These are phyloP conservation scores for Myxozyma vanderwaltii DNA, from an alignment of 805 yeast species.

Conservation along the genomic window DNA sequence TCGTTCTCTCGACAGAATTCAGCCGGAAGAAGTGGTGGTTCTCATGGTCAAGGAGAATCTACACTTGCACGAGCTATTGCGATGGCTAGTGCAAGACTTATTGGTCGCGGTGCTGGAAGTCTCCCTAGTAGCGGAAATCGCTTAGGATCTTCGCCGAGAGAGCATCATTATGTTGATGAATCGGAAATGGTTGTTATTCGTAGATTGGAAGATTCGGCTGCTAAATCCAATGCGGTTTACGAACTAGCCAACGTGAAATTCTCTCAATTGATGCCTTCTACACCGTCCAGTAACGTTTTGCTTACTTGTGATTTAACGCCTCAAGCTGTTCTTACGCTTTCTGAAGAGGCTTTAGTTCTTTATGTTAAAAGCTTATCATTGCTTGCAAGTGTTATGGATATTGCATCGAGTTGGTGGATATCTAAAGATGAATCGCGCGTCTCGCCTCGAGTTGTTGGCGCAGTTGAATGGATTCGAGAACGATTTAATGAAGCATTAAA, in stretches of 20 bases:
- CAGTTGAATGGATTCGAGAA: conserved; percentile 91
- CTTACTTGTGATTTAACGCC: conserved; percentile 38
- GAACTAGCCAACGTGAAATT: conserved; percentile 90
- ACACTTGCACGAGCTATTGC: conserved; percentile 87
- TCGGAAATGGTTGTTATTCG: conserved; percentile 18
- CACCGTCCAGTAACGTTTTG: conserved; percentile 39
- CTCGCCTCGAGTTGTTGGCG: conserved; percentile 42
- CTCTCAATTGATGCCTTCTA: conserved; percentile 77
- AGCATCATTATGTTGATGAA: conserved; percentile 27
- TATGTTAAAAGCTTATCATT: conserved; percentile 83
- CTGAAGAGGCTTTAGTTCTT: conserved; percentile 83
- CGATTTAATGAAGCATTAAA: conserved; percentile 86
- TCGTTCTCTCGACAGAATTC: conserved; percentile 9
- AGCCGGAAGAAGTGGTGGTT: conserved; percentile 2
- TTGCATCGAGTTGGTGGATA: conserved; percentile 91
- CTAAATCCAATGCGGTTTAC: conserved; percentile 87
- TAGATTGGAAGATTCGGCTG: conserved; percentile 53
- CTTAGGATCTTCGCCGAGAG: conserved; percentile 8
- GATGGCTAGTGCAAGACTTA: conserved; percentile 82
- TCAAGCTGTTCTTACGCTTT: conserved; percentile 49
- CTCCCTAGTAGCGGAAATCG: conserved; percentile 7
- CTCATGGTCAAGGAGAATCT: conserved; percentile 46
- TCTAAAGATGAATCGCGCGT: conserved; percentile 42
- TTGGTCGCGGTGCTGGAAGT: conserved; percentile 51
- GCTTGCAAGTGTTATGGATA: conserved; percentile 80